These are phyloP conservation scores for Geranium rotundifolium DNA, from an alignment of 345 rosid species.

Conservation along the genomic window DNA sequence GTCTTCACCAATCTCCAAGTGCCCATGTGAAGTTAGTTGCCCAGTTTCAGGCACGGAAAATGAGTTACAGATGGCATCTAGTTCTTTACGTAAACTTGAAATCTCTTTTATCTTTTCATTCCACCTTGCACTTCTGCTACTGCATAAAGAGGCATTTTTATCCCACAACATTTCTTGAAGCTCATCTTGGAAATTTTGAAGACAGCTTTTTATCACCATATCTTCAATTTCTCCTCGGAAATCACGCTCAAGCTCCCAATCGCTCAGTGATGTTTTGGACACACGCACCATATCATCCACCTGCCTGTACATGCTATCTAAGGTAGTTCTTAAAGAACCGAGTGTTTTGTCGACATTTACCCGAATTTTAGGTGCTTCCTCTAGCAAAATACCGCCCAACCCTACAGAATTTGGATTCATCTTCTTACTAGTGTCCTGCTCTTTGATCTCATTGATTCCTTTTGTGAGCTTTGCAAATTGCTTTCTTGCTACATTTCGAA, in stretches of 20 bases:
- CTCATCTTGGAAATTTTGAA: constrained; percentile 43
- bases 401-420: constrained; percentile 29
- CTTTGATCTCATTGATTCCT: constrained; percentile 40
- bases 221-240: constrained; percentile 38
- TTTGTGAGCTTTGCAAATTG: constrained; percentile 48
- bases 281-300: constrained; percentile 18
- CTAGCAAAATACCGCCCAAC: constrained; percentile 32
- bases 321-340: constrained; percentile 25
- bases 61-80: constrained; percentile 46
- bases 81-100: constrained; percentile 52
- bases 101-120: constrained; percentile 46
- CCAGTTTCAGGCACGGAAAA: constrained; percentile 42
- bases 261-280: constrained; percentile 26
- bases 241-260: constrained; percentile 47
- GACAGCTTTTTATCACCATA: constrained; percentile 30
- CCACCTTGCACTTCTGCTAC: constrained; percentile 22
- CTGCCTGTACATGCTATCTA: constrained; percentile 25
- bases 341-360: constrained; percentile 25
- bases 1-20: constrained; percentile 36
- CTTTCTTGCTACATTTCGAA: constrained; percentile 25
- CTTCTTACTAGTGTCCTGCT: constrained; percentile 20
- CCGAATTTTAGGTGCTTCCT: constrained; percentile 26
- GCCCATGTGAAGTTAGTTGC: constrained; percentile 31
- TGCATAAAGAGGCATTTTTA: constrained; percentile 24
- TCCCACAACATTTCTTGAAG: constrained; percentile 37